Conservation (phyloP, 2,329 filamentous ascomycete genomes). For the Aspergillus felis region DNA sequence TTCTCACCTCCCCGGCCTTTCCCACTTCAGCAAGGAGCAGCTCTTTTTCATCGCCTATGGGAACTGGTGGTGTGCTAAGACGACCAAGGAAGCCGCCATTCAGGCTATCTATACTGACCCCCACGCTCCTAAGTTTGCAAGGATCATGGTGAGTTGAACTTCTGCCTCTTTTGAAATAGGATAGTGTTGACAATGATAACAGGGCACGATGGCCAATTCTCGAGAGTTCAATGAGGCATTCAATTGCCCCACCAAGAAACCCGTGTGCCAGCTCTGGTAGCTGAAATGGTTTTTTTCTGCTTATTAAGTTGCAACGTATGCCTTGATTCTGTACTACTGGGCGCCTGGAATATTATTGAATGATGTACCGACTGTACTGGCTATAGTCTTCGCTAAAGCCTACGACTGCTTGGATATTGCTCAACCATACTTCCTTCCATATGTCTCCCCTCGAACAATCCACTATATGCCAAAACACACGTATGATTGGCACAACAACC, state of each 20-base stretch:
- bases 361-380: background rate
- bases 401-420: background rate
- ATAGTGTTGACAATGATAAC: constrained; percentile 5
- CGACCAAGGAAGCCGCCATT: constrained; percentile 55
- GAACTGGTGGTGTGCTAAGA: constrained; percentile 66
- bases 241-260: constrained; percentile 61
- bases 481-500: too few species aligned
- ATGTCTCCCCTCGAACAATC: background rate
- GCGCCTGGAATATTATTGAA: background rate
- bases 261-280: constrained; percentile 68
- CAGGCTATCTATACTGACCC: constrained; percentile 59
- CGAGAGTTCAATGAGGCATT: constrained; percentile 65
- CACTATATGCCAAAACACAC: too few species aligned
- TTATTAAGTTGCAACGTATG: background rate
- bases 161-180: constrained; percentile 7
- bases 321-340: background rate
- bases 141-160: constrained; percentile 44
- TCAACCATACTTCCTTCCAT: background rate
- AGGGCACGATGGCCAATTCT: constrained; percentile 64
- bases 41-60: constrained; percentile 65
- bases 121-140: constrained; percentile 61
- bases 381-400: background rate
- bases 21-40: constrained; percentile 62
- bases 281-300: constrained; percentile 1
- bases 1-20: constrained; percentile 56